Evolutionary conservation across 225 moss, liverwort and hornwort genomes (phyloP), one percentile per base, ranked within the genome.

Genomic region (Takakia lepidozioides): DNA sequence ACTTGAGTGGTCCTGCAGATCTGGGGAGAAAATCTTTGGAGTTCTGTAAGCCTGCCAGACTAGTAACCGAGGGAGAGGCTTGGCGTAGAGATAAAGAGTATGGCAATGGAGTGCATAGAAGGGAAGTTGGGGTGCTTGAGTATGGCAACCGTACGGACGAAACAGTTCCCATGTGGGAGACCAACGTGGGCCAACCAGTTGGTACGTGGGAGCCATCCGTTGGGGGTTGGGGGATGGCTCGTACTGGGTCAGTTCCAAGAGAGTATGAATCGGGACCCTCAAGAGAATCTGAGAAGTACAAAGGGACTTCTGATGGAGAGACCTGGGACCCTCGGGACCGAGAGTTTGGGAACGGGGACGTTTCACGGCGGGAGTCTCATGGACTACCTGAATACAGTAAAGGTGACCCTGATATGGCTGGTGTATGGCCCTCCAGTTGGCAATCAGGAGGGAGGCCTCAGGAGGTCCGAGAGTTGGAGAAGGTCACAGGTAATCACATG

Each of bases 31-130:
- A 59, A 37, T 46, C 68, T 22, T n/a, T 49, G 52, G 59, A 60
- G 26, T 60, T 63, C 70, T 29, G 42, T 27, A 27, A 22, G 14
- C 34, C 59, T 32, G 34, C 69, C 44, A 49, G 73, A 56, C 60
- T 16, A 38, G 37, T 48, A 56, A 46, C 53, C 19, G 81, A 78
- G 44, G 75, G 71, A 55, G 85, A 84, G 43, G 59, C 50, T 13
- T 70, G 81, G 83, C 62, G 58, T 46, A 66, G 72, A 60, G 75
- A 77, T 25, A 76, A 79, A 42, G 85, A 88, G 20, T 55, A 43
- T 44, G 52, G 38, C 4, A 13, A 25, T 36, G 45, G 30, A 27
- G 29, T 19, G 27, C 44, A 30, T 6, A 52, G 54, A 21, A 55
- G 53, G 25, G 4, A 4, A 52, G n/a, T n/a, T 51, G 52, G 24